Base-by-base conservation (phyloP, 352 stramenopile species). In the Globisporangium lucens region DNA sequence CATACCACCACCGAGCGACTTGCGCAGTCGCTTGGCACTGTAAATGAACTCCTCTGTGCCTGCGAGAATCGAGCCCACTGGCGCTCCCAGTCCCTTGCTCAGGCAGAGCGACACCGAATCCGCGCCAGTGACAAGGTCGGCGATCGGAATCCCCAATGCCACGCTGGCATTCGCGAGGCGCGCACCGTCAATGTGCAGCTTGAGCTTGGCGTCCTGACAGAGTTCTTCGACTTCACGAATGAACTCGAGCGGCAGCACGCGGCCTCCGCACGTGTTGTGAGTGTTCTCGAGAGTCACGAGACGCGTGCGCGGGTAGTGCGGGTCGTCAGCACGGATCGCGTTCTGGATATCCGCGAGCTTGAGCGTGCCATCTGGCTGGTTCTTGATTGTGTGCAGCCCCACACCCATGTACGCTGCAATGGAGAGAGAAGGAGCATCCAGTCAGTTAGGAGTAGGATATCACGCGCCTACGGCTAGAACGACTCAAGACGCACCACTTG, bases 241-340 rank as follows among this genome's bases (percentile, higher is more conserved):
- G 74, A 98, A 98, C 6, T 73, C 59, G 7, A 85, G 63, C 15
- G 94, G 79, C 33, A 99, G 80, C 27, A 97, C 84, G 13, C 93
- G 82, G 4, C 97, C 97, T 30, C 97, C 97, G 41, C 96, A 95
- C 60, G 93, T 94, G 77, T 99, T 99, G 67, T 99, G 98, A 52
- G 97, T 99, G 80, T 99, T 99, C 75, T 99, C 98, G 20, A 99
- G 77, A 74, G 81, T 88, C 8, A 99, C 87, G 29, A 99, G 77
- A 15, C 78, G 75, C 27, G 97, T 98, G 55, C 89, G 75, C 47
- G 87, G 87, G 65, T 89, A 94, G 68, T 95, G 87, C 59, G 79
- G 82, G 53, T 95, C 86, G 67, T 95, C 84, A 9, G 71, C 69
- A 24, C 88, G 89, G n/a, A 96, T 77, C 29, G 89, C 87, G 41